Conservation (phyloP, 441 rosid species). For the Erysimum cheiri region DNA sequence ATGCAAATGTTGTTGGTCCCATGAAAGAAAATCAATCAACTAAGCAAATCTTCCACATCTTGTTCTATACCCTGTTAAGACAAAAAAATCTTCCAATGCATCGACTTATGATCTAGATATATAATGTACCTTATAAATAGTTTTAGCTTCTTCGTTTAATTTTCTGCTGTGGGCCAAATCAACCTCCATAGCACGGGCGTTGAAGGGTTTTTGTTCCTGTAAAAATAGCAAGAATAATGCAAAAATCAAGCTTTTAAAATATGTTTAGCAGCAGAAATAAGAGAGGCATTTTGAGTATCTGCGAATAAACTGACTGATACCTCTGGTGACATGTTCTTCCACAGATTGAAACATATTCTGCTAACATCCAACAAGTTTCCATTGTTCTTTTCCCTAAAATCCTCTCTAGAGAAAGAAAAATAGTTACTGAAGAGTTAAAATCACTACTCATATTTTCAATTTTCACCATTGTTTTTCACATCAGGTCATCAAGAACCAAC, state of each 20-base stretch:
- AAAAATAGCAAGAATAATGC: conserved; percentile 1
- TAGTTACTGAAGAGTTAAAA: neutral
- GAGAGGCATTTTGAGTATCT: neutral
- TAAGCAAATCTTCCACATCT: neutral
- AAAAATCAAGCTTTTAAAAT: neutral
- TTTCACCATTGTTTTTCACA: conserved; percentile 5
- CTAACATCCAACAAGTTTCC: conserved; percentile 47
- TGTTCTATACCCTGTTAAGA: neutral
- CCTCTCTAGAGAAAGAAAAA: conserved; percentile 51
- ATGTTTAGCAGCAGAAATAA: neutral
- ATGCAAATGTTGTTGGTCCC: neutral
- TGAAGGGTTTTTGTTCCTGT: conserved; percentile 62
- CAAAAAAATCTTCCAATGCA: neutral
- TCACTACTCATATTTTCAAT: conserved; percentile 1
- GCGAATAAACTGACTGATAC: conserved; percentile 42
- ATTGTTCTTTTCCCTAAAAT: conserved; percentile 40
- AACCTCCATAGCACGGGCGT: conserved; percentile 47
- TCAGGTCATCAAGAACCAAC: conserved; percentile 22
- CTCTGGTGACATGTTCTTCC: conserved; percentile 72
- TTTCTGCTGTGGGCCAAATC: conserved; percentile 45
- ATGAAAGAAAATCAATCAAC: conserved; percentile 18
- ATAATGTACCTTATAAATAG: conserved; percentile 48
- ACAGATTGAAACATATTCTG: conserved; percentile 56
- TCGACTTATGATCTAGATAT: conserved; percentile 5
- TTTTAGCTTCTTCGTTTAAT: conserved; percentile 50